Base-by-base conservation (phyloP, 1,284 basidiomycete genomes). In the Rhodotorula mucilaginosa region DNA sequence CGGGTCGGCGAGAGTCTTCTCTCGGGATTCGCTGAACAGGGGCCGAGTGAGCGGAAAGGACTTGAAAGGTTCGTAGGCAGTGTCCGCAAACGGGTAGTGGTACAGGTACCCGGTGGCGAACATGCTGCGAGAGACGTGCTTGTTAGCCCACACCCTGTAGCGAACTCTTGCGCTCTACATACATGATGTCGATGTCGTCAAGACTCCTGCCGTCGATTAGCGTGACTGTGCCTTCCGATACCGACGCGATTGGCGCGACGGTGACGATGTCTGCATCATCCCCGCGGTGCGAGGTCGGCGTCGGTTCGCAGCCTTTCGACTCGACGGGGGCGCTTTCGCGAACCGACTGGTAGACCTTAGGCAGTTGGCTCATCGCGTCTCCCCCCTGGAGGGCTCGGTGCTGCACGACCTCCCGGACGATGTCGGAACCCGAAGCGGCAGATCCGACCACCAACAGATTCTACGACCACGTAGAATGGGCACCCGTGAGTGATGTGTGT, bases 371-470 rank as follows among this genome's bases (percentile, higher is more conserved):
- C 26, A 13, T 16, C 0, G 31, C 39, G 15, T 0, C 51, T 48
- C 57, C 52, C 2, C 71, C 67, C 13, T 67, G 70, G 15, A 70
- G 63, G 39, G 63, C 82, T 81, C 26, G 80, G 75, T 13, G 69
- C 59, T 12, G 81, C 82, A 44, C 39, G 12, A 86, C 75, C 66
- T 85, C 83, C n/a, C 85, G 79, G 1, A 83, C 81, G 39, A 86
- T 82, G 72, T 86, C 85, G 23, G 82, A 83, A 0, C 85, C 85
- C 0, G 83, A 84, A 10, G 82, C 82, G 26, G 80, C 81, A 46
- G 83, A 84, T 10, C 85, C 85, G 12, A 86, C 82, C 0, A 86
- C 83, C 29, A 86, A 78, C 12, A 86, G 81, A 1, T 77, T 82
- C 76, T 82, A 72, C 39, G 39, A 44, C 12, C 39, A 61, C n/a